Conservation (phyloP, 805 yeast genomes). For the Nematodospora valgi region DNA sequence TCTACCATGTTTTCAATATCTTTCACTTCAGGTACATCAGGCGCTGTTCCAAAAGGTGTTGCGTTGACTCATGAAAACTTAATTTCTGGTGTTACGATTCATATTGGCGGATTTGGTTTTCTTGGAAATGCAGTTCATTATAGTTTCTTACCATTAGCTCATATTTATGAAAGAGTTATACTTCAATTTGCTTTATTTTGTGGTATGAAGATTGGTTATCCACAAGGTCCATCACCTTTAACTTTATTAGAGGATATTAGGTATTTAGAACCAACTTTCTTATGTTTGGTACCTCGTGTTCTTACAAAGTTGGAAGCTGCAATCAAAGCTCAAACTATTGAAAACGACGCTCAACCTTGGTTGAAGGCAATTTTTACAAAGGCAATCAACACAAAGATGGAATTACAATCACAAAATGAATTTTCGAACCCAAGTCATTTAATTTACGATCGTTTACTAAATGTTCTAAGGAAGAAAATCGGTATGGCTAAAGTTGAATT, state of each 20-base stretch:
- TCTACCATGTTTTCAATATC: conserved; percentile 38
- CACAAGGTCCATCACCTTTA: conserved; percentile 34
- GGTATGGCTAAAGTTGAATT: conserved; percentile 30
- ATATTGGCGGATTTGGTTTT: conserved; percentile 19
- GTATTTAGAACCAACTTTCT: conserved; percentile 48
- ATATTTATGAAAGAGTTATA: conserved; percentile 51
- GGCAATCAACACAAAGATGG: conserved; percentile 23
- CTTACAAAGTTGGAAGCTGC: conserved; percentile 60
- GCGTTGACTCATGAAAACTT: conserved; percentile 49
- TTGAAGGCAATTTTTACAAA: conserved; percentile 22
- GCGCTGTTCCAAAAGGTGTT: conserved; percentile 74
- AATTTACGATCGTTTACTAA: conserved; percentile 28
- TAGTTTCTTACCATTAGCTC: conserved; percentile 56
- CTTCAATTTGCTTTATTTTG: conserved; percentile 39
- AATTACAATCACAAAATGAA: conserved; percentile 43
- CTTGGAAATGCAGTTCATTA: conserved; percentile 19
- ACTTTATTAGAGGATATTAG: conserved; percentile 56
- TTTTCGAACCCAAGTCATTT: conserved; percentile 34
- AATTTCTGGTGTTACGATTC: conserved; percentile 43
- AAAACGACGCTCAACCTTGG: conserved; percentile 27
- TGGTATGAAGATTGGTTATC: conserved; percentile 54
- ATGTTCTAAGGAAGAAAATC: conserved; percentile 23
- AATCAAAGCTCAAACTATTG: conserved; percentile 44
- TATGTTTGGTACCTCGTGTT: conserved; percentile 63
- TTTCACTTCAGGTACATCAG: conserved; percentile 60